Evolutionary conservation across 306 rosid genomes (phyloP).

Genomic region (Medicago arabica): DNA sequence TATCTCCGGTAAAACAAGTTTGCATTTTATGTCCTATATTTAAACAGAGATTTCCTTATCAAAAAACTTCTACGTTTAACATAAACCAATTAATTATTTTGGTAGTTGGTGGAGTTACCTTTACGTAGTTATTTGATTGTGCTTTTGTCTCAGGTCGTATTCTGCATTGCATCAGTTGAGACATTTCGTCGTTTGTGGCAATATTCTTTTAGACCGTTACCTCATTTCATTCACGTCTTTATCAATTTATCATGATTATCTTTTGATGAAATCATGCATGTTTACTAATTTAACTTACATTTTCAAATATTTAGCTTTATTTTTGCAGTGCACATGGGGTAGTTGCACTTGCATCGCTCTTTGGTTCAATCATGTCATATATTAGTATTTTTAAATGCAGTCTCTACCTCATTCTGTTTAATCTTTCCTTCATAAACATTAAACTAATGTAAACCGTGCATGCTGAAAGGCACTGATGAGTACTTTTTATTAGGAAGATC

Average conservation of each 20-base stretch:
- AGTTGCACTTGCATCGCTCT: slow-evolving; percentile 3
- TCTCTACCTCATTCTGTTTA: not conserved
- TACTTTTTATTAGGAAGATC: no score
- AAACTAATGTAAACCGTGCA: slow-evolving; percentile 6
- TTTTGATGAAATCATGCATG: not conserved
- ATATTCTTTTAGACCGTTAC: not conserved
- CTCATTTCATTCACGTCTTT: slow-evolving; percentile 16
- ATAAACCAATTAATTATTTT: not conserved
- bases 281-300: not conserved
- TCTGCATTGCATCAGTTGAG: not conserved
- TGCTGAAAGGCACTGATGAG: not conserved
- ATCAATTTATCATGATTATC: no score
- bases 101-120: not conserved
- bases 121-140: not conserved
- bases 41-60: not conserved
- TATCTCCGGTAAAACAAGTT: slow-evolving; percentile 5
- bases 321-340: slow-evolving; percentile 4
- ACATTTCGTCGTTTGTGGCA: not conserved
- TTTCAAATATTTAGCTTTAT: not conserved
- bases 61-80: not conserved
- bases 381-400: not conserved
- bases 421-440: not conserved
- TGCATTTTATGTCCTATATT: not conserved
- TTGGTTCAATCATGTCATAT: slow-evolving; percentile 35
- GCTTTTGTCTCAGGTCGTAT: slow-evolving; percentile 10